phyloP scores from a whole-genome alignment of 1,284 basidiomycete genomes.

The Flammula alnicola region DNA sequence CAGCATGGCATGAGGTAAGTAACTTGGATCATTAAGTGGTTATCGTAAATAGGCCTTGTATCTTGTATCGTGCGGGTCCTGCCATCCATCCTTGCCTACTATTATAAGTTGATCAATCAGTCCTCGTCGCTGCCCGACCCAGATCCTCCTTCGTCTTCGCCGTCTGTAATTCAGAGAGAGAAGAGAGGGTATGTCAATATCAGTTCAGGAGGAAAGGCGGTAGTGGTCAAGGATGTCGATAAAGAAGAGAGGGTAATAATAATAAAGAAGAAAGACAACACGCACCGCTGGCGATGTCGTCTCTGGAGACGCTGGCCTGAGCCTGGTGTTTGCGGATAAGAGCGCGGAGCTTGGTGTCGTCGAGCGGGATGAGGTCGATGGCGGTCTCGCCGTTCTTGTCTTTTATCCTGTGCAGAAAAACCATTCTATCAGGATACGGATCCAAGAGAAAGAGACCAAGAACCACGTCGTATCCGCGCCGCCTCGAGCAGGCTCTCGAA shows the following conservation, averaged over 20 bases:
- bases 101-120: background rate
- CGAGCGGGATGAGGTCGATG: slow-evolving; percentile 58
- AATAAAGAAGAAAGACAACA: background rate
- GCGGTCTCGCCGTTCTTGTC: slow-evolving; percentile 71
- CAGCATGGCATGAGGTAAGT: too few species aligned
- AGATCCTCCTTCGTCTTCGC: slow-evolving; percentile 41
- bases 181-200: too few species aligned
- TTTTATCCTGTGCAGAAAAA: slow-evolving; percentile 57
- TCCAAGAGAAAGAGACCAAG: background rate
- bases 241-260: background rate
- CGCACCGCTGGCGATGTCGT: slow-evolving; percentile 50
- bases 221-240: too few species aligned
- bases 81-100: too few species aligned
- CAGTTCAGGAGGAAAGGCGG: too few species aligned
- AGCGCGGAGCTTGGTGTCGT: slow-evolving; percentile 48
- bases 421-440: background rate
- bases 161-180: slow-evolving; percentile 16
- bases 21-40: too few species aligned
- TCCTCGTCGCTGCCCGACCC: slow-evolving; percentile 39
- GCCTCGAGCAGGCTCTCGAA: slow-evolving; percentile 76
- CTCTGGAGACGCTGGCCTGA: slow-evolving; percentile 41
- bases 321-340: slow-evolving; percentile 58
- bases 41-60: too few species aligned
- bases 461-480: slow-evolving; percentile 75
- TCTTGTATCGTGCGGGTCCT: too few species aligned